Percentiles rank a stretch among this genome's conserved stretches.
Evolutionary conservation across 2,329 filamentous ascomycete genomes (phyloP).

Genomic region (Phoma sp.): DNA sequence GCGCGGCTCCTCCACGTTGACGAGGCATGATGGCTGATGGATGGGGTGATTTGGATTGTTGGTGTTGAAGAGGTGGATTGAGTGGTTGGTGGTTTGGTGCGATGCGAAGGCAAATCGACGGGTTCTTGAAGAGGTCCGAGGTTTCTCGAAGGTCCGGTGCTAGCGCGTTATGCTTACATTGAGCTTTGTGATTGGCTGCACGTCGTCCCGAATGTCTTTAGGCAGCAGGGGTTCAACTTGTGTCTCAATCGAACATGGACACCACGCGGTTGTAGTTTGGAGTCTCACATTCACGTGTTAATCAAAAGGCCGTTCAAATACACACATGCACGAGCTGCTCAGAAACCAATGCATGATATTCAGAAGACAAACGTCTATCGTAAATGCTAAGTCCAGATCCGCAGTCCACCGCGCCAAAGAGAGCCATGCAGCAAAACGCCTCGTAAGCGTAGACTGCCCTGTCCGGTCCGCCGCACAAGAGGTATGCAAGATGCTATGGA

Average conservation of each 20-base stretch:
- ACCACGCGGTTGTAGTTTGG: too few relatives aligned
- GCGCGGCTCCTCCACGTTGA: slow-evolving; percentile 55
- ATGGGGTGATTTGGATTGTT: slow-evolving; percentile 6
- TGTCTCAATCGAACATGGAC: too few relatives aligned
- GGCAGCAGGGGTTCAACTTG: neutral
- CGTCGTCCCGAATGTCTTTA: neutral
- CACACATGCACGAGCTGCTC: slow-evolving; percentile 3
- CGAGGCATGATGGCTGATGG: slow-evolving; percentile 51
- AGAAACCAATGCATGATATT: slow-evolving; percentile 24
- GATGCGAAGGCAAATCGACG: slow-evolving; percentile 9
- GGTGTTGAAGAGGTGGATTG: slow-evolving; percentile 2
- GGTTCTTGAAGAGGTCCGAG: slow-evolving; percentile 22
- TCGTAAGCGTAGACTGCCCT: slow-evolving; percentile 22
- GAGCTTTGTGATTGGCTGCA: slow-evolving; percentile 7
- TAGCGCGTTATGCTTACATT: neutral
- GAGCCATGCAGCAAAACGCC: slow-evolving; percentile 31
- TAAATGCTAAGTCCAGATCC: slow-evolving; percentile 34
- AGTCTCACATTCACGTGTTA: too few relatives aligned
- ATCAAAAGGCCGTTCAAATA: too few relatives aligned
- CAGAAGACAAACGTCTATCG: slow-evolving; percentile 38
- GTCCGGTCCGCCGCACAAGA: slow-evolving; percentile 25
- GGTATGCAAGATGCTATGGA: slow-evolving; percentile 28
- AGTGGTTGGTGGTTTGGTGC: slow-evolving; percentile 4
- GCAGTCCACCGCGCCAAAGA: slow-evolving; percentile 40
- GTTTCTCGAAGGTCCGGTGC: slow-evolving; percentile 35